These are phyloP conservation scores for Zygoascus sp. DNA, from an alignment of 1,139 yeast genomes.

Conservation along the genomic window DNA sequence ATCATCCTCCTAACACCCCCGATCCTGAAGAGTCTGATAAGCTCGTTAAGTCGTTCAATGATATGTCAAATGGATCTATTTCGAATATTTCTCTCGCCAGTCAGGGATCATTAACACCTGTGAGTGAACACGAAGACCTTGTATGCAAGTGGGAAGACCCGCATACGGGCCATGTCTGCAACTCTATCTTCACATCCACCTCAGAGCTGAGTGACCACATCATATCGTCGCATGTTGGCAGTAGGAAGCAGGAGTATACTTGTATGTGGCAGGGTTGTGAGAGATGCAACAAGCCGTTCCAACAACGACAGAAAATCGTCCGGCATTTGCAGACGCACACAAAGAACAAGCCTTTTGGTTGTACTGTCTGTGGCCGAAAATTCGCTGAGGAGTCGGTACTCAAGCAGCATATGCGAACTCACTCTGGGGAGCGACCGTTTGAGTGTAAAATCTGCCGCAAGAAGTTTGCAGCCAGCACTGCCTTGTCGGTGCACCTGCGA, in stretches of 20 bases:
- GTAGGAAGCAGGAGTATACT: constrained; percentile 62
- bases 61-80: not conserved
- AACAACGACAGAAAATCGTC: constrained; percentile 78
- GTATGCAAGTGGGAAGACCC: constrained; percentile 47
- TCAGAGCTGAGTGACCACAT: constrained; percentile 70
- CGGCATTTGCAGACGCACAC: constrained; percentile 90
- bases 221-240: constrained; percentile 60
- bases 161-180: constrained; percentile 43
- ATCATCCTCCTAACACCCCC: constrained; percentile 10
- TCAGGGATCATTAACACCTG: not conserved
- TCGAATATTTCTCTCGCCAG: constrained; percentile 11
- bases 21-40: constrained; percentile 6
- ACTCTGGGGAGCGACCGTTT: constrained; percentile 82
- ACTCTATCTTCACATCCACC: constrained; percentile 44
- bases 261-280: constrained; percentile 81
- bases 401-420: constrained; percentile 76
- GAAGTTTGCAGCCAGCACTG: constrained; percentile 58
- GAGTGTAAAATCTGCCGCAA: constrained; percentile 75
- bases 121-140: not conserved
- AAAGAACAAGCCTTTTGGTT: constrained; percentile 68
- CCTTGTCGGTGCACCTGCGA: constrained; percentile 62
- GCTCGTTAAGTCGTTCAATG: not conserved
- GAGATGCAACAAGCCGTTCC: constrained; percentile 53
- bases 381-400: constrained; percentile 68
- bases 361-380: constrained; percentile 60